phyloP scores from a whole-genome alignment of 2,329 filamentous ascomycete species.

The Periconia sp. region DNA sequence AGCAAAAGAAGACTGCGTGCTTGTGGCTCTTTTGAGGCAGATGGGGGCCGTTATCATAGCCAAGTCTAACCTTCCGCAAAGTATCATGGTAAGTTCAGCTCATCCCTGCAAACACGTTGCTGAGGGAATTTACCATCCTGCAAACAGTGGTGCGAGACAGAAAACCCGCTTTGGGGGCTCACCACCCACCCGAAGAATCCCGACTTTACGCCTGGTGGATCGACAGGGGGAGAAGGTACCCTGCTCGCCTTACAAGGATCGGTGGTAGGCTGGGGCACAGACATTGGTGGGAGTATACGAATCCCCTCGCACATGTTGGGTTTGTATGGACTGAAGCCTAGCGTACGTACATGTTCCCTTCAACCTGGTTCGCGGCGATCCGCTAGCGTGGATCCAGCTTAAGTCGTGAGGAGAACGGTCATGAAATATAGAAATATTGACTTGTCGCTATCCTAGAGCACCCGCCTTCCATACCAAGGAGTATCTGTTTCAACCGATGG shows the following conservation, averaged over 20 bases:
- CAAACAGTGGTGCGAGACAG: constrained; percentile 61
- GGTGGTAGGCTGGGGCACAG: constrained; percentile 60
- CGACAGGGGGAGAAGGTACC: constrained; percentile 62
- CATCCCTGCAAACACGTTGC: not conserved
- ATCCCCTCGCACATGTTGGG: constrained; percentile 64
- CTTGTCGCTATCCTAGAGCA: constrained; percentile 47
- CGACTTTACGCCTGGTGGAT: constrained; percentile 57
- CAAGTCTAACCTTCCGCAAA: constrained; percentile 60
- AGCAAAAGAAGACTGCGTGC: constrained; percentile 51
- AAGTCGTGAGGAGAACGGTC: too few relatives aligned
- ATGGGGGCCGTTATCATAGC: constrained; percentile 52
- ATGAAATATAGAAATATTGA: not conserved
- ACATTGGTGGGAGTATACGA: constrained; percentile 59
- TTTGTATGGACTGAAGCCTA: constrained; percentile 58
- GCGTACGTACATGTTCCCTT: constrained; percentile 21
- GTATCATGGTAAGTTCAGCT: constrained; percentile 51
- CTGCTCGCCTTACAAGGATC: constrained; percentile 57
- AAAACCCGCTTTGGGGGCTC: constrained; percentile 63
- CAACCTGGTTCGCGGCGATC: not conserved
- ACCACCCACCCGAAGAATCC: constrained; percentile 61
- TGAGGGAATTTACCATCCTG: constrained; percentile 45
- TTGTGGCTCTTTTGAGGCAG: constrained; percentile 61
- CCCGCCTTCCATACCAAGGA: constrained; percentile 59
- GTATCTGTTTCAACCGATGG: constrained; percentile 64
- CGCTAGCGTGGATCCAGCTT: too few relatives aligned